phyloP scores from a whole-genome alignment of 2,329 filamentous ascomycete species.

The Epichloe festucae region DNA sequence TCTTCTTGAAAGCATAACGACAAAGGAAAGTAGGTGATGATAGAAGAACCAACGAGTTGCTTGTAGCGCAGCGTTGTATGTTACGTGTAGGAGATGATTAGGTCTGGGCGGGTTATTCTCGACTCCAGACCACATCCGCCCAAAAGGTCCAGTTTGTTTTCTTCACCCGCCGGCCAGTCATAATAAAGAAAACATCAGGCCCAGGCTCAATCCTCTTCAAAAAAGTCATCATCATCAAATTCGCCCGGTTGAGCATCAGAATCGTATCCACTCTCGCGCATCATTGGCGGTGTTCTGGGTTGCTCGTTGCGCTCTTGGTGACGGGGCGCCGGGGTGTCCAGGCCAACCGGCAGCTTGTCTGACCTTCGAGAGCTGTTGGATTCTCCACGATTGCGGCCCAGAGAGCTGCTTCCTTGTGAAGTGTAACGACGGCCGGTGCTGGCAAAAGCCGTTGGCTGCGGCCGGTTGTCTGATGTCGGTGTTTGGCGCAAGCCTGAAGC shows the following conservation, averaged over 20 bases:
- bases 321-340: conserved; percentile 28
- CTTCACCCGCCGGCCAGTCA: not conserved
- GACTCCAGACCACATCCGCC: too few species aligned
- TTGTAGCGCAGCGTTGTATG: not conserved
- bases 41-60: not conserved
- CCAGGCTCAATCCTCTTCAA: conserved; percentile 31
- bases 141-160: not conserved
- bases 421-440: conserved; percentile 47
- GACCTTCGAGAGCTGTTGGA: conserved; percentile 23
- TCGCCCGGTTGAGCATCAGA: conserved; percentile 46
- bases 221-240: conserved; percentile 48
- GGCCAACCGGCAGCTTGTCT: conserved; percentile 25
- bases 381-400: conserved; percentile 14
- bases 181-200: not conserved
- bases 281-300: conserved; percentile 49
- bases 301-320: conserved; percentile 24
- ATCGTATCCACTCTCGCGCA: conserved; percentile 45
- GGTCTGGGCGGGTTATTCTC: too few species aligned
- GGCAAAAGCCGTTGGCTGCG: conserved; percentile 48
- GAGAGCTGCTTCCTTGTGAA: conserved; percentile 23
- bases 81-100: not conserved
- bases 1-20: not conserved
- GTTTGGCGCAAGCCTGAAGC: conserved; percentile 57
- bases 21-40: not conserved
- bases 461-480: conserved; percentile 27